Conservation (phyloP, 2,329 filamentous ascomycete species). For the Penicillium hesseltinei region DNA sequence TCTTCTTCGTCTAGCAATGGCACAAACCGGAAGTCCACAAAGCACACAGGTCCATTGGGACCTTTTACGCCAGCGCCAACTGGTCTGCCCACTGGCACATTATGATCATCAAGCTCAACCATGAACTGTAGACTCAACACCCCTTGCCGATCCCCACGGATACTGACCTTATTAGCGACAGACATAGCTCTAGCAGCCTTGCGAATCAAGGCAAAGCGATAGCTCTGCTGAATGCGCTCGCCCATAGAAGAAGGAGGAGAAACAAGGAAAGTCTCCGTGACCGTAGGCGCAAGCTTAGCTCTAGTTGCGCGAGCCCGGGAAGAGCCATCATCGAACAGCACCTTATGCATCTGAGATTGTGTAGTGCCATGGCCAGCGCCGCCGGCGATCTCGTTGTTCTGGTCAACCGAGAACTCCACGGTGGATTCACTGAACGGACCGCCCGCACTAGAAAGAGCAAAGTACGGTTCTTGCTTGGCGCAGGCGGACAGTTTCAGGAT, state of each 20-base stretch:
- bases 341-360: slow-evolving; percentile 30
- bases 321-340: slow-evolving; percentile 39
- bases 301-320: slow-evolving; percentile 33
- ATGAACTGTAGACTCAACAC: slow-evolving; percentile 95
- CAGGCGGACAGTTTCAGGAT: slow-evolving; percentile 68
- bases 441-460: slow-evolving; percentile 68
- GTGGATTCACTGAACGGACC: slow-evolving; percentile 58
- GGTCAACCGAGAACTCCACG: slow-evolving; percentile 58
- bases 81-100: slow-evolving; percentile 29
- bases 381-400: slow-evolving; percentile 27
- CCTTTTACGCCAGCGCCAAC: slow-evolving; percentile 24
- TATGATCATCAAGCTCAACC: slow-evolving; percentile 73
- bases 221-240: slow-evolving; percentile 70
- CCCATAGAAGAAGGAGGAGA: slow-evolving; percentile 55
- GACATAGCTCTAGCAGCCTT: slow-evolving; percentile 90
- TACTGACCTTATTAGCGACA: slow-evolving; percentile 84
- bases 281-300: slow-evolving; percentile 41
- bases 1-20: slow-evolving; percentile 45
- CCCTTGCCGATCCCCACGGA: slow-evolving; percentile 82
- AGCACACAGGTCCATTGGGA: slow-evolving; percentile 38
- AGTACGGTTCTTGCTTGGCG: slow-evolving; percentile 61
- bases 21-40: slow-evolving; percentile 50
- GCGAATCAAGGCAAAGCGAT: slow-evolving; percentile 83
- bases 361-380: slow-evolving; percentile 16
- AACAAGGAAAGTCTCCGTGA: slow-evolving; percentile 54